Evolutionary conservation across 2,329 filamentous ascomycete genomes (phyloP), one percentile per base, ranked within the genome.

Genomic region (Pestalotiopsis sp.): DNA sequence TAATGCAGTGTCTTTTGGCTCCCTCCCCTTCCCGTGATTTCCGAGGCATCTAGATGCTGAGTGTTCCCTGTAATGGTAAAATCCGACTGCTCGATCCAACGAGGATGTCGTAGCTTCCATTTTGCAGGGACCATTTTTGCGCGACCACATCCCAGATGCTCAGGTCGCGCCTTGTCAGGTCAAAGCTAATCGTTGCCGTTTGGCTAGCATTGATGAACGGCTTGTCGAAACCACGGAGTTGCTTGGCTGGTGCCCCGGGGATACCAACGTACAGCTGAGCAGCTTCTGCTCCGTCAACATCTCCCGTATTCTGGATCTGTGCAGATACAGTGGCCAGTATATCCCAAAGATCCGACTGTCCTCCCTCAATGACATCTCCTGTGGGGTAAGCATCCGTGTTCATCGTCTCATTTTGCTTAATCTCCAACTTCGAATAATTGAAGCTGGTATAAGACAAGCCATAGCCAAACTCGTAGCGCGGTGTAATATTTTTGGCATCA

Each of bases 211-310:
- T 79, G 59, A 92, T 71, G 17, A 79, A 80, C 0, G 85, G 80
- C 81, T 92, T 92, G 65, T 88, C 87, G 69, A 92, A 92, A 6
- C 91, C 90, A 7, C 90, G 83, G n/a, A 93, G 81, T 76, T 92
- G 89, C 55, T 84, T 81, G 0, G 83, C 78, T 0, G 91, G 91
- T 6, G 74, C 77, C 0, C 70, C 76, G 2, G 85, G 84, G 23
- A 85, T 81, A 2, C 79, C 80, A 14, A 87, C 72, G 66, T 87
- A 87, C 4, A 87, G 75, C 76, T 85, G 85, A 20, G 81, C 80
- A 7, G 85, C 81, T 74, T 87, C 85, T 17, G 81, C 81, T 4
- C 84, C 85, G 6, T 76, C 77, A 0, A 80, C 74, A 2, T 65
- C 41, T 0, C 85, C 85, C 1, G 77, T 80, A 71, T 88, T 88